A percentile compares a stretch with the other conserved stretches of the same genome.
phyloP scores from a whole-genome alignment of 495 filamentous ascomycete species.

The Podospora sp. region DNA sequence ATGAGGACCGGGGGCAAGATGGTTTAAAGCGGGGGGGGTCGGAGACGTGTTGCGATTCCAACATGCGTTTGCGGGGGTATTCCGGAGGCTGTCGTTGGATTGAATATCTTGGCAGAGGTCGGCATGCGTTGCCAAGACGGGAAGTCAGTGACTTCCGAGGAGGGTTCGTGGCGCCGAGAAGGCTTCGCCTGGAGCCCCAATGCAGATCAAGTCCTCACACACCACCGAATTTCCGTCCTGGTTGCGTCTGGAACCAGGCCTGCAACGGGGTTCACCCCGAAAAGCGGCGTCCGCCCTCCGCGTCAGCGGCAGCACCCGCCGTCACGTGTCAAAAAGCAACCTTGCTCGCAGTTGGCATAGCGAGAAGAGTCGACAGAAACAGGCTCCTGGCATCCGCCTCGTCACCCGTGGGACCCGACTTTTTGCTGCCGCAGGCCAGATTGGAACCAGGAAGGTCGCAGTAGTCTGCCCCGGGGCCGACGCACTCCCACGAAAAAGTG shows the following conservation, averaged over 20 bases:
- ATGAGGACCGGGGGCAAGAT: not conserved
- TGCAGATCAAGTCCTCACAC: not conserved
- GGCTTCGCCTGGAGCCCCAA: slow-evolving; percentile 14
- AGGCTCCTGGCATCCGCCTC: not conserved
- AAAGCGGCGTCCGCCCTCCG: too few relatives aligned
- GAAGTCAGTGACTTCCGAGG: slow-evolving; percentile 16
- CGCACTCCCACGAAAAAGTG: slow-evolving; percentile 11
- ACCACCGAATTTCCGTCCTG: not conserved
- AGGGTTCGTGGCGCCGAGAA: slow-evolving; percentile 1
- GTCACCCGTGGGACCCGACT: not conserved
- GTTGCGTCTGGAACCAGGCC: not conserved
- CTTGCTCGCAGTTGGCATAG: not conserved
- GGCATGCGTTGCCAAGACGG: slow-evolving; percentile 33
- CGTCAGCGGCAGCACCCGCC: not conserved
- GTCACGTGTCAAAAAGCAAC: not conserved
- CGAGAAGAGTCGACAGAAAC: not conserved
- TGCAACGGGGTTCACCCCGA: not conserved
- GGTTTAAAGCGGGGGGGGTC: not conserved
- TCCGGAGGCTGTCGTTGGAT: slow-evolving; percentile 12
- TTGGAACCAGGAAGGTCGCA: slow-evolving; percentile 22
- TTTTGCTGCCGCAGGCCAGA: slow-evolving; percentile 25
- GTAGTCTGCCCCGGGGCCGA: not conserved
- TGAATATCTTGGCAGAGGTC: slow-evolving; percentile 11
- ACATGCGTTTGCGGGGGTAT: not conserved
- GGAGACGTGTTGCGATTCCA: not conserved